Evolutionary conservation across 176 grass and related monocot species (phyloP).

Genomic region (Pontederia crassipes): DNA sequence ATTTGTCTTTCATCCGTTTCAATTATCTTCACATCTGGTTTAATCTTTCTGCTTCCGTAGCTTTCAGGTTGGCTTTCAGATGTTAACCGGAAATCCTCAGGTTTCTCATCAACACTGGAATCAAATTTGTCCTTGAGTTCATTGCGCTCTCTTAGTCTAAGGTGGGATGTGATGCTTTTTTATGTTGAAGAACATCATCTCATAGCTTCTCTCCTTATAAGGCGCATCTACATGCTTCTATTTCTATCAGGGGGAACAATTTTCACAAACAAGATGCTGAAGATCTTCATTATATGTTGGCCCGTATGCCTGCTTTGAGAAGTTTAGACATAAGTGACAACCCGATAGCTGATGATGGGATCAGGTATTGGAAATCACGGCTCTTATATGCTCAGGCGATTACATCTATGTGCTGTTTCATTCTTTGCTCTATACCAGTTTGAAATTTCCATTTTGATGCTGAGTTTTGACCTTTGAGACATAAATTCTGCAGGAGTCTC

Average conservation of each 20-base stretch:
- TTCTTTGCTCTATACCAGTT: background rate
- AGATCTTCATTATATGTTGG: slow-evolving; percentile 56
- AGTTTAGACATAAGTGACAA: slow-evolving; percentile 88
- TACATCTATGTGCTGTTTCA: background rate
- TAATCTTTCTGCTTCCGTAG: slow-evolving; percentile 12
- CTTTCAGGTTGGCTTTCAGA: slow-evolving; percentile 37
- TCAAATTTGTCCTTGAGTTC: slow-evolving; percentile 21
- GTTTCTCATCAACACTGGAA: slow-evolving; percentile 22
- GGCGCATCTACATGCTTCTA: too few relatives aligned
- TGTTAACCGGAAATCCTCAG: slow-evolving; percentile 11
- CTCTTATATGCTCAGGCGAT: slow-evolving; percentile 10
- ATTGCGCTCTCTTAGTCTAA: slow-evolving; percentile 27
- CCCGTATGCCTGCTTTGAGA: slow-evolving; percentile 52
- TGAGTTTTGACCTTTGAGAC: slow-evolving; percentile 13
- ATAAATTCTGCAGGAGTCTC: slow-evolving; percentile 46
- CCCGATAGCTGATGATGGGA: slow-evolving; percentile 62
- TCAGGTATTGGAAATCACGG: slow-evolving; percentile 45
- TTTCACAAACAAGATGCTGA: slow-evolving; percentile 54
- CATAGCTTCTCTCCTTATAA: too few relatives aligned
- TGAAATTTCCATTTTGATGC: slow-evolving; percentile 4
- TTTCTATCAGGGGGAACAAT: slow-evolving; percentile 54
- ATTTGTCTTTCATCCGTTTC: background rate
- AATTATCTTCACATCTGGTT: background rate
- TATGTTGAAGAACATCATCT: too few relatives aligned
- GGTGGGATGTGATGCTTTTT: slow-evolving; percentile 15